These are phyloP conservation scores for Fusarium lyarnte DNA, from an alignment of 2,329 filamentous ascomycete species.

Conservation along the genomic window DNA sequence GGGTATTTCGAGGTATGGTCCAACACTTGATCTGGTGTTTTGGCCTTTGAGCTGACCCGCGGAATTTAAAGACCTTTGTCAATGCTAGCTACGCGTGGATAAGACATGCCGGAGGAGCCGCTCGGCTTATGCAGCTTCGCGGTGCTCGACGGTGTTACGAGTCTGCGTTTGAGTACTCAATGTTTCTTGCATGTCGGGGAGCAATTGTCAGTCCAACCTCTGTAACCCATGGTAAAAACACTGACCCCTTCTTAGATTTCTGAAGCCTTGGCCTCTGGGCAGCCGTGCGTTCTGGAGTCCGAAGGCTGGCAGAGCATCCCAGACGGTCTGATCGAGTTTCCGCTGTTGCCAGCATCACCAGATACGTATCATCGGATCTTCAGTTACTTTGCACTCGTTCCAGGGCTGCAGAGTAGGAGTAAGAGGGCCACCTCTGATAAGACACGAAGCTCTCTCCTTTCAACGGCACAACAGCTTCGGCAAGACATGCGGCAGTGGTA, in stretches of 20 bases:
- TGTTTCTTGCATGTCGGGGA: not conserved
- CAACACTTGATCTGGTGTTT: accelerated
- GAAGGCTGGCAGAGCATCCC: not conserved
- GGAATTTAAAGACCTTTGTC: not conserved
- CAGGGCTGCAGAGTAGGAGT: accelerated
- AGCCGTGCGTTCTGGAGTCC: accelerated
- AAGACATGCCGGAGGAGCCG: not conserved
- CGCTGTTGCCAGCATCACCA: not conserved
- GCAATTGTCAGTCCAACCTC: accelerated
- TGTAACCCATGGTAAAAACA: accelerated
- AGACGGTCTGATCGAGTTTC: not conserved
- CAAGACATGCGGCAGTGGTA: not conserved
- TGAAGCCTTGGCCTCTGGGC: accelerated
- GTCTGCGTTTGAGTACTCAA: not conserved
- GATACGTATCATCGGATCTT: not conserved
- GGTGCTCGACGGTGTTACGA: not conserved
- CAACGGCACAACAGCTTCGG: accelerated
- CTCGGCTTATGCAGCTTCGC: not conserved
- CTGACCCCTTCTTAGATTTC: accelerated
- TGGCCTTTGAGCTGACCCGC: not conserved
- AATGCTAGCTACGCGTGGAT: not conserved
- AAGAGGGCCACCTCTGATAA: accelerated
- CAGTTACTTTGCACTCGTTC: not conserved
- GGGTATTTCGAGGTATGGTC: accelerated
- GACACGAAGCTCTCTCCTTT: accelerated